Base-by-base conservation (phyloP, 805 yeast genomes). In the Candida oleophila region DNA sequence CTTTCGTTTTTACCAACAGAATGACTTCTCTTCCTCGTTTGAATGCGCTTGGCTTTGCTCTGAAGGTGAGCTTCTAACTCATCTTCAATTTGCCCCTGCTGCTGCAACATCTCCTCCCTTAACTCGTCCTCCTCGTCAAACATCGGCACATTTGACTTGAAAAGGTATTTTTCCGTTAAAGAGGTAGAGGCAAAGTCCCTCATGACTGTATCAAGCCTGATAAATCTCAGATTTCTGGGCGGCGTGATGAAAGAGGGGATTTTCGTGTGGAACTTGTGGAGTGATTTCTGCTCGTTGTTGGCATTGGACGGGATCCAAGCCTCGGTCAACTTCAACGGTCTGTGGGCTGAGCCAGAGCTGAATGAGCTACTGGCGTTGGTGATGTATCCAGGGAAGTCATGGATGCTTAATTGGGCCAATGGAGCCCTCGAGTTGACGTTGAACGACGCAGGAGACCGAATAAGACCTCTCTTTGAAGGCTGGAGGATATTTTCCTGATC, bases 401-500 rank as follows among this genome's bases (percentile, higher is more conserved):
- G 49, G n/a, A 66, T 61, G 46, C 53, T 55, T 46, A 69, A 57
- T 34, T 57, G 59, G 15, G 56, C 52, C 51, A 69, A 60, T 2
- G 71, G 68, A 14, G 21, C 37, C 50, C 74, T 57, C 19, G 42
- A 12, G 2, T 38, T 22, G 9, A 48, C 20, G 15, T 35, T 22
- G 38, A 20, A 36, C 14, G 39, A 36, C 7, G 39, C 4, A 5
- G 19, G 19, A 34, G 19, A n/a, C 16, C 37, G 7, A 16, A 15
- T 16, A 12, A 33, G 18, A 9, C 16, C 19, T 14, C 19, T 36
- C 22, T 36, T 52, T 41, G 60, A 60, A 8, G 73, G 72, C 52
- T 65, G 73, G 49, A 69, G 57, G 39, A 69, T 61, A 51, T 72
- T 72, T 49, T 72, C 77, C 57, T 72, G 74, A 51, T 72, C 74